Percentiles rank a stretch among this genome's conserved stretches.
Conservation (phyloP, 2,329 filamentous ascomycete genomes). For the Stemphylium vesicarium region DNA sequence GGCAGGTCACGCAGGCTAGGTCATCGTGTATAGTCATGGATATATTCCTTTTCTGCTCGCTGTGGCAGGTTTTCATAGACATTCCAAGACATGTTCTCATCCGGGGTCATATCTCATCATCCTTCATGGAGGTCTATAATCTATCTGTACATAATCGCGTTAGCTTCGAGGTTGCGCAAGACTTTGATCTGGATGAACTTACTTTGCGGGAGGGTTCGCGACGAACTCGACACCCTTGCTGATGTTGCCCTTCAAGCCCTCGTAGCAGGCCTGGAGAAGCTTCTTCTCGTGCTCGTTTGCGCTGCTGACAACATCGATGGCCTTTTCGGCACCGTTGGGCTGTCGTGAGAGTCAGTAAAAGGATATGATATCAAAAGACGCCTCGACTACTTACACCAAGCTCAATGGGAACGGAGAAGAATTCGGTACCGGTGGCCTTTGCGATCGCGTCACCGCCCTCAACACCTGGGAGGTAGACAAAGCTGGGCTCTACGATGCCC, state of each 20-base stretch:
- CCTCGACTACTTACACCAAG: slow-evolving; percentile 77
- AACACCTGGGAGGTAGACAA: slow-evolving; percentile 91
- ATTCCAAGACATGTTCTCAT: slow-evolving; percentile 18
- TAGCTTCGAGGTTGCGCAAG: slow-evolving; percentile 1
- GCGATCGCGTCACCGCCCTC: slow-evolving; percentile 83
- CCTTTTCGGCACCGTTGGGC: slow-evolving; percentile 86
- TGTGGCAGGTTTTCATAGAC: slow-evolving; percentile 11
- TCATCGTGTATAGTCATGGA: not conserved
- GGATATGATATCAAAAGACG: not conserved
- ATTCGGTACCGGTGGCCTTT: slow-evolving; percentile 83
- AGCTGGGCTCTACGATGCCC: slow-evolving; percentile 92
- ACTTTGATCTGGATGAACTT: slow-evolving; percentile 16
- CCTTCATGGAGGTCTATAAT: slow-evolving; percentile 20
- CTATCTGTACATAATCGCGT: slow-evolving; percentile 22
- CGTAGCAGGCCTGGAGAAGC: slow-evolving; percentile 76
- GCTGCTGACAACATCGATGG: slow-evolving; percentile 75
- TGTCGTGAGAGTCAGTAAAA: slow-evolving; percentile 49
- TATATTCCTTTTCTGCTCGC: slow-evolving; percentile 8
- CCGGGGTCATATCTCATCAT: slow-evolving; percentile 19
- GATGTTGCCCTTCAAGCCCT: slow-evolving; percentile 90
- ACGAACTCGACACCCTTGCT: slow-evolving; percentile 90
- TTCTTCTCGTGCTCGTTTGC: slow-evolving; percentile 89
- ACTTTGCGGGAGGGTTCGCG: slow-evolving; percentile 72
- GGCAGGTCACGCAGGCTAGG: not conserved
- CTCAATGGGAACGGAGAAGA: slow-evolving; percentile 95